phyloP scores from a whole-genome alignment of 2,329 filamentous ascomycete genomes.

The Penicillium sclerotigenum region DNA sequence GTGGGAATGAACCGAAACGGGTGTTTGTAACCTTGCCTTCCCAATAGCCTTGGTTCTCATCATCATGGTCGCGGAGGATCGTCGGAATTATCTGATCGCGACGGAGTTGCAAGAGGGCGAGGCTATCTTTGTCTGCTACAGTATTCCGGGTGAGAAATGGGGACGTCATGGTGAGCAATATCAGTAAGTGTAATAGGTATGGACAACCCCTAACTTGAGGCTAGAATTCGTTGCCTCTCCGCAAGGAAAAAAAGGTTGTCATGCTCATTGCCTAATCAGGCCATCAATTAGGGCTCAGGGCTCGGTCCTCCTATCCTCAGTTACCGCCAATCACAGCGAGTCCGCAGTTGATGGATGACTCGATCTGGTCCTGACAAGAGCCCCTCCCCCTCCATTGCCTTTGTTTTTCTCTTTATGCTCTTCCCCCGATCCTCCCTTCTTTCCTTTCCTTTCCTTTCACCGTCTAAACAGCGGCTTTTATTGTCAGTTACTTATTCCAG shows the following conservation, averaged over 20 bases:
- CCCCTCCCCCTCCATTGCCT: conserved; percentile 23
- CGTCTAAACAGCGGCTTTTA: conserved; percentile 15
- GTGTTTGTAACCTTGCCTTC: conserved; percentile 84
- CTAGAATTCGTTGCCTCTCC: neutral
- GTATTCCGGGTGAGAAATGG: conserved; percentile 74
- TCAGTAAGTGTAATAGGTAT: neutral
- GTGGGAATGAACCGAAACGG: conserved; percentile 85
- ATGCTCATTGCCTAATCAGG: conserved; percentile 17
- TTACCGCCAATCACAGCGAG: conserved; percentile 22
- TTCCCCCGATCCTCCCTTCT: conserved; percentile 20
- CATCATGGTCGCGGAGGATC: conserved; percentile 61
- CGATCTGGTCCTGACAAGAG: conserved; percentile 15
- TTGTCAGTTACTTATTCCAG: conserved; percentile 15
- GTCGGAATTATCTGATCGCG: conserved; percentile 80
- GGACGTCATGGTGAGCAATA: conserved; percentile 49
- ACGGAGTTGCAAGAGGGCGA: conserved; percentile 84
- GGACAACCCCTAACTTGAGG: neutral
- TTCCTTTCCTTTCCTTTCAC: conserved; percentile 7
- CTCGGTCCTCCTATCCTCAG: conserved; percentile 4
- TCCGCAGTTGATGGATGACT: conserved; percentile 19
- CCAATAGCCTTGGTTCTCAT: conserved; percentile 66
- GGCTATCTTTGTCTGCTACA: conserved; percentile 59
- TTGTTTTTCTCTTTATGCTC: conserved; percentile 26
- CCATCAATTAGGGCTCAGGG: conserved; percentile 25
- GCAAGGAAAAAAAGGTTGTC: conserved; percentile 18